Base-by-base conservation (phyloP, 1,284 basidiomycete species). In the Kwoniella shivajii region DNA sequence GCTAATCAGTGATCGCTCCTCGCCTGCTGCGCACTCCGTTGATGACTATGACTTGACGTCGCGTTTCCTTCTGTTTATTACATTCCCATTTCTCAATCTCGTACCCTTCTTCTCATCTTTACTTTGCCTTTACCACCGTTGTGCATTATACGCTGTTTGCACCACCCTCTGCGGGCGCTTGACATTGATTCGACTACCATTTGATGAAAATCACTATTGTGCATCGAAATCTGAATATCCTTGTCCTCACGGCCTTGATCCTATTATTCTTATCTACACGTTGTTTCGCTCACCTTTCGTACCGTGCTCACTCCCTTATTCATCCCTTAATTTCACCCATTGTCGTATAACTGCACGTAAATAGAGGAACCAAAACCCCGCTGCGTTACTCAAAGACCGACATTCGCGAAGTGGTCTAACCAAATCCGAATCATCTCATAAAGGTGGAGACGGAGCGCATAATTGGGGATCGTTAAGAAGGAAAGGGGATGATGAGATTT, bases 391-490 rank as follows among this genome's bases (percentile, higher is more conserved):
- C 64, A 88, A 86, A 79, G 90, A 93, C 80, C 70, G 75, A 57
- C 78, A 87, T 79, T 86, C 88, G 70, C 86, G 85, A 74, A 84
- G 85, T 34, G 90, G 89, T 50, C 82, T 87, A 57, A 84, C 86
- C 82, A 85, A 84, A 75, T 83, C 82, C 60, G 73, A 89, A 51
- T 46, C 50, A 10, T 50, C 56, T 54, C 87, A 85, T 76, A 92
- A 93, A 81, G 81, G 84, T 63, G 90, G 90, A 54, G 85, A 84
- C 37, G 90, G 90, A 37, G 80, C 82, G 3, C 86, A 91, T 79
- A 90, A 89, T 80, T 92, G 90, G 90, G 90, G 90, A 59, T 83
- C 82, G 49, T 74, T 89, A 66, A 77, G 77, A 14, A 81, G 89
- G 66, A 87, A 90, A 77, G 79, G 76, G 39, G 79, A 82, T 59